A percentile compares a stretch with the other conserved stretches of the same genome.
These are phyloP conservation scores for Irpex sp. DNA, from an alignment of 1,284 basidiomycete species.

Conservation along the genomic window DNA sequence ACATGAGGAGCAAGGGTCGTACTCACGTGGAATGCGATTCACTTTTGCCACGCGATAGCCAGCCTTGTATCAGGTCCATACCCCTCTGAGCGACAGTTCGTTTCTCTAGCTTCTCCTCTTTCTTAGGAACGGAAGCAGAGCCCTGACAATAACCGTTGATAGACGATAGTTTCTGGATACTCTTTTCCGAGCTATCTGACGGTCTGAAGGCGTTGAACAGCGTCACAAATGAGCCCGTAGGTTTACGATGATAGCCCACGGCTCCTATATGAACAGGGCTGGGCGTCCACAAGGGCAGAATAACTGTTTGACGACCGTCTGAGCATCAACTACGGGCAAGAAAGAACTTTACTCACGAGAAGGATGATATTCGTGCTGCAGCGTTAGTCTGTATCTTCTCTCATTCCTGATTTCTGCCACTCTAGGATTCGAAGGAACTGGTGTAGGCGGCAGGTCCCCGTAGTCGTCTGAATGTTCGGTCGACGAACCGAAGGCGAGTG, in stretches of 20 bases:
- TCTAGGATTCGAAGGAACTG: constrained; percentile 41
- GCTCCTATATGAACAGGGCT: constrained; percentile 56
- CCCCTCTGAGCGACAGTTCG: constrained; percentile 51
- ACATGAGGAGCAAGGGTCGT: constrained; percentile 14
- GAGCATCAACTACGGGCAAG: neutral
- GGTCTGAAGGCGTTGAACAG: constrained; percentile 66
- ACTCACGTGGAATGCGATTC: constrained; percentile 34
- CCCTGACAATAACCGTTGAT: constrained; percentile 45
- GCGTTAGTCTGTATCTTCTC: constrained; percentile 54
- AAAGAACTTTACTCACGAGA: constrained; percentile 45
- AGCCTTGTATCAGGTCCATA: constrained; percentile 52
- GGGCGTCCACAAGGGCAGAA: constrained; percentile 70
- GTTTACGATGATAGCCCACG: constrained; percentile 67
- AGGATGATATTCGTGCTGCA: constrained; percentile 65
- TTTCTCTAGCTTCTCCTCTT: constrained; percentile 47
- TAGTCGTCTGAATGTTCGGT: neutral
- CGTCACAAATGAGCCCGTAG: constrained; percentile 60
- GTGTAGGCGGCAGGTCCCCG: constrained; percentile 33
- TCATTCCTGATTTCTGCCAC: constrained; percentile 50
- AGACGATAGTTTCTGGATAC: constrained; percentile 39
- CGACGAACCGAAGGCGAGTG: constrained; percentile 4
- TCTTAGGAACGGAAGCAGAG: constrained; percentile 35
- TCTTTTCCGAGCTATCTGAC: constrained; percentile 31
- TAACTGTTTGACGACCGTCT: constrained; percentile 40
- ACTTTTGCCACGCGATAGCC: constrained; percentile 34